Percentiles rank a stretch among this genome's conserved stretches.
Evolutionary conservation across 73 alveolate species (phyloP).

Genomic region (Effrenium voratum): DNA sequence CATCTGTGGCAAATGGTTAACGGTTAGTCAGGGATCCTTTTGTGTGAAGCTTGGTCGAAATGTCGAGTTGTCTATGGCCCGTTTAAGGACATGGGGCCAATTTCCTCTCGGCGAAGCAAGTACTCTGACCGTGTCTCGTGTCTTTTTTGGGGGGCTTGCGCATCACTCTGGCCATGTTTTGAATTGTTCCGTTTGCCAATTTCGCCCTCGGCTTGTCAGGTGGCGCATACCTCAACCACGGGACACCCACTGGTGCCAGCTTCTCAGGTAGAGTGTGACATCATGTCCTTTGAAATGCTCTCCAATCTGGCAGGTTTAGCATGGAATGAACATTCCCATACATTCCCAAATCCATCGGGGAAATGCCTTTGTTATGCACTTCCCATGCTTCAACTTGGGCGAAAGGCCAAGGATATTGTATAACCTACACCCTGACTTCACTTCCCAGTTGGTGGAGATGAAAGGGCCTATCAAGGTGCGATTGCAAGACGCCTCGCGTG

Average conservation of each 20-base stretch:
- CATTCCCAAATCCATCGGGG: neutral
- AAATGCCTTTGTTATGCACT: too few relatives aligned
- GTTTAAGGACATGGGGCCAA: neutral
- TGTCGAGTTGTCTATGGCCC: neutral
- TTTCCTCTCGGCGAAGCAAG: too few relatives aligned
- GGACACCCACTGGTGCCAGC: constrained; percentile 49
- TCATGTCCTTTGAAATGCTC: neutral
- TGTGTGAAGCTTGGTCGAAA: neutral
- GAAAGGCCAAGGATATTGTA: too few relatives aligned
- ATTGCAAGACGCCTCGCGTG: too few relatives aligned
- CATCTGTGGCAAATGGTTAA: neutral
- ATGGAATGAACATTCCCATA: neutral
- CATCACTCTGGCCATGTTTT: too few relatives aligned
- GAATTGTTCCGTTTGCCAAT: neutral
- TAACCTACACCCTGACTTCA: too few relatives aligned
- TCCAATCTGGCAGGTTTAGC: neutral
- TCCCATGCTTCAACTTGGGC: too few relatives aligned
- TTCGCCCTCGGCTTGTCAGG: neutral
- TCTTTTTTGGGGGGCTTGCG: too few relatives aligned
- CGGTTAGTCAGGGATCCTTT: neutral
- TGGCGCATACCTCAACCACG: constrained; percentile 53
- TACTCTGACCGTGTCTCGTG: too few relatives aligned
- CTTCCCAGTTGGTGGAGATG: too few relatives aligned
- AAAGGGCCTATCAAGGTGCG: too few relatives aligned
- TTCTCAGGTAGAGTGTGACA: neutral